Conservation (phyloP, 139 green algal genomes). For the Chlorella sorokiniana region DNA sequence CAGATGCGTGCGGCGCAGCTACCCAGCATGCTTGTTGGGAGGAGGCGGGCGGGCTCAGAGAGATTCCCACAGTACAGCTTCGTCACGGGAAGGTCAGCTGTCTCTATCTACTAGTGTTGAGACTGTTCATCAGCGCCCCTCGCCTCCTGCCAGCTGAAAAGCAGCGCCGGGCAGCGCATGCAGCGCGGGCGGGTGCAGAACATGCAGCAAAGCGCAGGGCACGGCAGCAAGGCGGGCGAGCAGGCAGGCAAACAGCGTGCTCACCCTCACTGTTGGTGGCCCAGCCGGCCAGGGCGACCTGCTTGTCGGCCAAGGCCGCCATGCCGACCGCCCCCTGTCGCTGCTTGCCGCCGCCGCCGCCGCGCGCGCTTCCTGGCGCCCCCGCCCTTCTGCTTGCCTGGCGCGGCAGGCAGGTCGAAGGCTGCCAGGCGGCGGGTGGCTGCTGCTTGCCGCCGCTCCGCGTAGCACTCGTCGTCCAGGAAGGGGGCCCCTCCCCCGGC, state of each 20-base stretch:
- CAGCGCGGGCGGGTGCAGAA: not conserved
- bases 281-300: constrained; percentile 28
- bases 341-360: constrained; percentile 21
- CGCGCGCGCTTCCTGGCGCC: not conserved
- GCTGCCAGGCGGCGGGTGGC: constrained; percentile 6
- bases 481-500: not conserved
- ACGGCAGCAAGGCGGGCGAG: not conserved
- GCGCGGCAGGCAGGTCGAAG: constrained; percentile 8
- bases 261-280: constrained; percentile 14
- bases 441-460: not conserved
- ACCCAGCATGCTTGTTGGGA: not conserved
- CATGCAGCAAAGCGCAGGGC: not conserved
- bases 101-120: constrained; percentile 41
- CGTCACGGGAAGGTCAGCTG: constrained; percentile 33
- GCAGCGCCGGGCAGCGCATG: too few species aligned
- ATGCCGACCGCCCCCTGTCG: not conserved
- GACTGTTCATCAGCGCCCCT: constrained; percentile 31
- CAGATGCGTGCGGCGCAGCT: not conserved
- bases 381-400: not conserved
- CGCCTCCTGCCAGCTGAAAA: not conserved
- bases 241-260: not conserved
- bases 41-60: constrained; percentile 27
- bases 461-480: not conserved
- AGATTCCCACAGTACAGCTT: constrained; percentile 42
- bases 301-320: not conserved